Evolutionary conservation across 1,284 basidiomycete genomes (phyloP).

Genomic region (Cutaneotrichosporon spelunceum): DNA sequence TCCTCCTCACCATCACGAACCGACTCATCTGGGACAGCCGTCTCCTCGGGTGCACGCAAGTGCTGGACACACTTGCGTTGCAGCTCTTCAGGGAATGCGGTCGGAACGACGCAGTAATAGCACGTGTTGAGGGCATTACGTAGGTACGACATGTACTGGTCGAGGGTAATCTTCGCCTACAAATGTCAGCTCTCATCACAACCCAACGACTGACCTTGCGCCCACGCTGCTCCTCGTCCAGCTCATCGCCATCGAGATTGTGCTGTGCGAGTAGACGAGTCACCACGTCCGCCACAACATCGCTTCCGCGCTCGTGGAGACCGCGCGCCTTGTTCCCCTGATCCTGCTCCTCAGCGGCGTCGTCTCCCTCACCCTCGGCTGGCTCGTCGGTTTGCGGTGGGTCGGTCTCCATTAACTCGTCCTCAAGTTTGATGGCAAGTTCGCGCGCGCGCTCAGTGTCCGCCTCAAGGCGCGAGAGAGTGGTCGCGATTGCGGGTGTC

Average conservation of each 20-base stretch:
- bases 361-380: conserved; percentile 40
- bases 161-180: conserved; percentile 43
- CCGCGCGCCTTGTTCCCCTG: conserved; percentile 24
- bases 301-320: conserved; percentile 41
- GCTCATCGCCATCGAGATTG: conserved; percentile 31
- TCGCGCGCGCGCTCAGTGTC: conserved; percentile 71
- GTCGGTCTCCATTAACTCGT: conserved; percentile 53
- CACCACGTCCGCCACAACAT: conserved; percentile 42
- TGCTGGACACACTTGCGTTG: conserved; percentile 90
- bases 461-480: conserved; percentile 69
- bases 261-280: conserved; percentile 32
- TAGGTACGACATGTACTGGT: conserved; percentile 44
- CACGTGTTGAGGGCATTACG: conserved; percentile 53
- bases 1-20: conserved; percentile 32
- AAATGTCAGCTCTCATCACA: background rate
- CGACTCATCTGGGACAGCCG: conserved; percentile 48
- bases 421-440: conserved; percentile 70
- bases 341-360: conserved; percentile 11
- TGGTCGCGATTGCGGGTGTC: conserved; percentile 74
- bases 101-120: conserved; percentile 90
- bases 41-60: conserved; percentile 58
- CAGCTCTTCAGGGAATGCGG: conserved; percentile 88
- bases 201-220: conserved; percentile 30
- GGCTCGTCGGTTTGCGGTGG: conserved; percentile 40
- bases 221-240: conserved; percentile 32